phyloP scores from a whole-genome alignment of 176 grass and related monocot genomes.

The Echinochloa phyllopogon region DNA sequence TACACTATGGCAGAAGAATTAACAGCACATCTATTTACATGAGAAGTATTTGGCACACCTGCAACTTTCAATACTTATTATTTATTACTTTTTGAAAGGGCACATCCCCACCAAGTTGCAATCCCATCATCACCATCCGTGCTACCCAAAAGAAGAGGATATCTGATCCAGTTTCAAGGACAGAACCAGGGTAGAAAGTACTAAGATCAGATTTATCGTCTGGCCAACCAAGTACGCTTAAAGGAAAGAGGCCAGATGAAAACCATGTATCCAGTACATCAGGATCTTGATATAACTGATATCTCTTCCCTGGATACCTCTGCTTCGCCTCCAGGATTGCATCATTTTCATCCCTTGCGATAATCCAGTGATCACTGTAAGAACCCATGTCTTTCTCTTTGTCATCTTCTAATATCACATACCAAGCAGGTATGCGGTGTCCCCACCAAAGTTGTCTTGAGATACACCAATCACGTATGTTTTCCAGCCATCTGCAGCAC shows the following conservation, averaged over 20 bases:
- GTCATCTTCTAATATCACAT: slow-evolving; percentile 78
- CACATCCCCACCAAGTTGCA: slow-evolving; percentile 79
- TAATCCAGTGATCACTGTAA: slow-evolving; percentile 79
- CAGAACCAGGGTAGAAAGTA: slow-evolving; percentile 80
- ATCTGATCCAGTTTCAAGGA: slow-evolving; percentile 87
- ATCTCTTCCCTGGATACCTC: slow-evolving; percentile 68
- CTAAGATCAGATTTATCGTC: slow-evolving; percentile 66
- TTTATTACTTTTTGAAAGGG: slow-evolving; percentile 81
- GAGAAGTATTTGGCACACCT: not conserved
- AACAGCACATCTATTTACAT: not conserved
- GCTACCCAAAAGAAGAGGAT: slow-evolving; percentile 97
- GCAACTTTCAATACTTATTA: not conserved
- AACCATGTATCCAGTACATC: slow-evolving; percentile 97
- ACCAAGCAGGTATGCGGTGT: slow-evolving; percentile 81
- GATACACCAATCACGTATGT: slow-evolving; percentile 91
- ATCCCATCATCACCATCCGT: slow-evolving; percentile 93
- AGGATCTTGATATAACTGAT: slow-evolving; percentile 72
- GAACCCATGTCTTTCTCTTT: slow-evolving; percentile 65
- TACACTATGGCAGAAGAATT: not conserved
- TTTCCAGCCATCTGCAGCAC: slow-evolving; percentile 77
- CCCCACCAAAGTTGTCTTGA: slow-evolving; percentile 99
- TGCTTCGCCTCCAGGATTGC: slow-evolving; percentile 62
- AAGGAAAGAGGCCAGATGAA: slow-evolving; percentile 84
- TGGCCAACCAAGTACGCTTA: slow-evolving; percentile 89
- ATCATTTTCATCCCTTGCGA: slow-evolving; percentile 75